phyloP scores from a whole-genome alignment of 2,329 filamentous ascomycete genomes.

The Fusarium cicatricum region DNA sequence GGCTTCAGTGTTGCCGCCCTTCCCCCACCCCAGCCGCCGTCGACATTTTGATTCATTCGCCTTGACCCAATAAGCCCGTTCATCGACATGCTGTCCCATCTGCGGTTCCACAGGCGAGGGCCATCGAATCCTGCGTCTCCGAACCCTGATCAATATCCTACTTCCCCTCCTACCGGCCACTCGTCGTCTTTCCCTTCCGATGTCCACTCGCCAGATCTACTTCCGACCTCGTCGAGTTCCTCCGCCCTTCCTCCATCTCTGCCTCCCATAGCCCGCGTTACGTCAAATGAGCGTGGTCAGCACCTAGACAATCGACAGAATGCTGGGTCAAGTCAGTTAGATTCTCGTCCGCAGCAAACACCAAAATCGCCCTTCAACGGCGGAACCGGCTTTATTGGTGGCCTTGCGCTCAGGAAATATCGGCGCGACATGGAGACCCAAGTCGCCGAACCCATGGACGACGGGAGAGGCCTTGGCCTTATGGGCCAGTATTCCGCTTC shows the following conservation, averaged over 20 bases:
- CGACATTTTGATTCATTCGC: slow-evolving; percentile 34
- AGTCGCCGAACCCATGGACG: slow-evolving; percentile 31
- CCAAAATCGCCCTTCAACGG: slow-evolving; percentile 48
- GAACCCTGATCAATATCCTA: slow-evolving; percentile 56
- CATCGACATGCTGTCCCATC: slow-evolving; percentile 58
- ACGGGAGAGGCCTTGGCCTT: slow-evolving; percentile 21
- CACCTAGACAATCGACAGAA: slow-evolving; percentile 36
- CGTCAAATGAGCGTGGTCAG: slow-evolving; percentile 50
- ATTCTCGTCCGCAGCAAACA: slow-evolving; percentile 39
- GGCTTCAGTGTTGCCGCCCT: slow-evolving; percentile 23
- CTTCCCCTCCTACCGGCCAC: slow-evolving; percentile 49
- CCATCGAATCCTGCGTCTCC: slow-evolving; percentile 65
- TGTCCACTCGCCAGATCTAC: slow-evolving; percentile 47
- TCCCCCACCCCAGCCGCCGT: slow-evolving; percentile 29
- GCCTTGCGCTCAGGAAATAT: slow-evolving; percentile 61
- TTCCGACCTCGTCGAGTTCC: slow-evolving; percentile 47
- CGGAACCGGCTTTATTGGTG: slow-evolving; percentile 62
- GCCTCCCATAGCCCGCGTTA: slow-evolving; percentile 60
- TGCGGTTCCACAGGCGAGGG: slow-evolving; percentile 66
- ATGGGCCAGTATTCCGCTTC: slow-evolving; percentile 26
- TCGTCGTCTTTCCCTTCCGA: slow-evolving; percentile 54
- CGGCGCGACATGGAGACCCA: slow-evolving; percentile 49
- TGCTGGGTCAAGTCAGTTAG: slow-evolving; percentile 35
- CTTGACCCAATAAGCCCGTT: slow-evolving; percentile 32
- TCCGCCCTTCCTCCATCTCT: slow-evolving; percentile 57